These are phyloP conservation scores for Polytrichum commune DNA, from an alignment of 225 moss, liverwort and hornwort species.

Conservation along the genomic window DNA sequence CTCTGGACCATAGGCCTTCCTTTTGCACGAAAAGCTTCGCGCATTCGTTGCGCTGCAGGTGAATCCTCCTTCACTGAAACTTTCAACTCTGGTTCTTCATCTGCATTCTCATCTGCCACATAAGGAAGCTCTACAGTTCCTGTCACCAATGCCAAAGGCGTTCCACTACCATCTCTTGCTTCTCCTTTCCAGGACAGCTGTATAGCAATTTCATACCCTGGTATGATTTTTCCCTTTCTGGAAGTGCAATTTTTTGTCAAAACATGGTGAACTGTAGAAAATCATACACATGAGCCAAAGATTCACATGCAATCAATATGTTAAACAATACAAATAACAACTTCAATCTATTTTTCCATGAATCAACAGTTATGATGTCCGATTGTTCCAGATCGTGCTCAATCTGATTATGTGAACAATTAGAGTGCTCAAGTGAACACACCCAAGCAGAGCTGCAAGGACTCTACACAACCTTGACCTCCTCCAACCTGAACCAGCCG, in stretches of 20 bases:
- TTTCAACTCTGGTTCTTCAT: conserved; percentile 85
- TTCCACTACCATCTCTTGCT: conserved; percentile 78
- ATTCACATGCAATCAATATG: too few relatives aligned
- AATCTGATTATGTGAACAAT: too few relatives aligned
- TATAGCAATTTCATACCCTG: conserved; percentile 89
- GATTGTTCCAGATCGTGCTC: too few relatives aligned
- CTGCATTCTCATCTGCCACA: conserved; percentile 94
- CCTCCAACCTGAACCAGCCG: neutral
- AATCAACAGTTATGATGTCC: too few relatives aligned
- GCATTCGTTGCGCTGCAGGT: conserved; percentile 73
- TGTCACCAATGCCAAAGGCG: conserved; percentile 46
- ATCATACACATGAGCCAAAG: too few relatives aligned
- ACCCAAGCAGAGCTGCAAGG: too few relatives aligned
- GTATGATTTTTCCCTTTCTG: conserved; percentile 98
- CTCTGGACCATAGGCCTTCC: conserved; percentile 63
- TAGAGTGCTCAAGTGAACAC: too few relatives aligned
- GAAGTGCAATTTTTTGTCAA: neutral
- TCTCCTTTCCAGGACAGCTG: conserved; percentile 75
- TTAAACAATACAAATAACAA: too few relatives aligned
- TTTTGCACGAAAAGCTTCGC: conserved; percentile 76
- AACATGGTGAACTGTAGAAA: too few relatives aligned
- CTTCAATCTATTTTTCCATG: too few relatives aligned
- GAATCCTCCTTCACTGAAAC: conserved; percentile 73
- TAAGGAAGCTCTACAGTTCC: conserved; percentile 90
- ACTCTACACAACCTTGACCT: neutral